Evolutionary conservation across 83 land plant species (phyloP).

Genomic region (Isoetes engelmannii): DNA sequence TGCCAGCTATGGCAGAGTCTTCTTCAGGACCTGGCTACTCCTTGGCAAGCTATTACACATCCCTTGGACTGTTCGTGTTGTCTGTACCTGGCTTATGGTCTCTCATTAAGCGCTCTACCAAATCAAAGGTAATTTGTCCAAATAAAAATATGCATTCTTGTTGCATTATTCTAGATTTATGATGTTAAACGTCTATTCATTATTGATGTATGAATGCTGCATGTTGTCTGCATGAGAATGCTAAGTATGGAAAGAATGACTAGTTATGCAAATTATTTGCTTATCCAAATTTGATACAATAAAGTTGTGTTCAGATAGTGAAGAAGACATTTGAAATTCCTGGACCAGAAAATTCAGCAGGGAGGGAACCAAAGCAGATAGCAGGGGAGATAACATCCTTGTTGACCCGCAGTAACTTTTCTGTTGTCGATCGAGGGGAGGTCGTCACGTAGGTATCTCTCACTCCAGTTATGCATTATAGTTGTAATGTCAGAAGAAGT

Average conservation of each 20-base stretch:
- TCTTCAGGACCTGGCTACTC: slow-evolving; percentile 47
- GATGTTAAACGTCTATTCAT: background rate
- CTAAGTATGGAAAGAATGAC: background rate
- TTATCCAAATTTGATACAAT: background rate
- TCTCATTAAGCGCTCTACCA: slow-evolving; percentile 91
- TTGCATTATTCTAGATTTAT: too few species aligned
- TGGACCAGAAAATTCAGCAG: slow-evolving; percentile 35
- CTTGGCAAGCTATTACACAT: slow-evolving; percentile 89
- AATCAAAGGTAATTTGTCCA: slow-evolving; percentile 64
- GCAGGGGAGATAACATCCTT: slow-evolving; percentile 95
- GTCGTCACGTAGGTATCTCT: slow-evolving; percentile 61
- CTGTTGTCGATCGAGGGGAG: slow-evolving; percentile 65
- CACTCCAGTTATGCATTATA: background rate
- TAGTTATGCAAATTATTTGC: too few species aligned
- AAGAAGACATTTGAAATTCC: slow-evolving; percentile 73
- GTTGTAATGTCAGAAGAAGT: too few species aligned
- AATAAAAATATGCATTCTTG: too few species aligned
- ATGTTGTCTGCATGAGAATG: background rate
- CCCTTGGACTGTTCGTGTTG: slow-evolving; percentile 84
- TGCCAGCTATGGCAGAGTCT: slow-evolving; percentile 38
- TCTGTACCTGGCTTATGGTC: slow-evolving; percentile 98
- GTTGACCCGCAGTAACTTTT: slow-evolving; percentile 79
- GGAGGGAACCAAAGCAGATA: slow-evolving; percentile 58
- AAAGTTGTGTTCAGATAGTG: slow-evolving; percentile 62
- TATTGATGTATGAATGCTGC: background rate